A percentile compares a stretch with the other conserved stretches of the same genome.
phyloP scores from a whole-genome alignment of 2,329 filamentous ascomycete genomes.

The Alternaria sp. region DNA sequence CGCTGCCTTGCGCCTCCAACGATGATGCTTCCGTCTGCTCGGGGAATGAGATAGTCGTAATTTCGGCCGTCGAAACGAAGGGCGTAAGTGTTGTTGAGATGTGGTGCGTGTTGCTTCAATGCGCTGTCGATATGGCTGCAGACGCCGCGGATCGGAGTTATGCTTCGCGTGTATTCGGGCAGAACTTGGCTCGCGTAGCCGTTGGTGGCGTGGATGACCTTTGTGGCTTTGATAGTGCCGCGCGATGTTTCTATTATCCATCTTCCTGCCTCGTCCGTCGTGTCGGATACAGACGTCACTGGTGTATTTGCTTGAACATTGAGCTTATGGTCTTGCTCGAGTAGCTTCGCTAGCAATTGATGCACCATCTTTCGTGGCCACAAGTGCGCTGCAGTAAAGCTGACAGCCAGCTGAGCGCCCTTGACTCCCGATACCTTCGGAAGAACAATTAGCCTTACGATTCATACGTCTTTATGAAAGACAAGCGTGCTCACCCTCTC shows the following conservation, averaged over 20 bases:
- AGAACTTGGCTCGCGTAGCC: conserved; percentile 1
- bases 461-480: background rate
- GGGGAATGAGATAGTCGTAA: background rate
- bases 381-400: background rate
- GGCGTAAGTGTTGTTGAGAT: conserved; percentile 3
- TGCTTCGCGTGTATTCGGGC: background rate
- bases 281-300: background rate
- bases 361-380: conserved; percentile 5
- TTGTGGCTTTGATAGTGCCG: background rate
- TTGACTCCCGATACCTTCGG: conserved; percentile 1
- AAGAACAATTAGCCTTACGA: background rate
- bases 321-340: background rate
- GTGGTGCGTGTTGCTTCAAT: background rate
- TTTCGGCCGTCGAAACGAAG: conserved; percentile 1
- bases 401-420: background rate
- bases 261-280: background rate
- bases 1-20: background rate
- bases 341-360: background rate
- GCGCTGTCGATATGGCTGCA: background rate
- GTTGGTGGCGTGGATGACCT: conserved; percentile 1
- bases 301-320: conserved; percentile 4
- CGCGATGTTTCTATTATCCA: background rate
- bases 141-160: conserved; percentile 1
- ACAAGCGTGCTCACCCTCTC: background rate
- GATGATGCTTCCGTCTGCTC: conserved; percentile 2